Evolutionary conservation across 2,329 filamentous ascomycete genomes (phyloP).

Genomic region (Hypoxylon sp.): DNA sequence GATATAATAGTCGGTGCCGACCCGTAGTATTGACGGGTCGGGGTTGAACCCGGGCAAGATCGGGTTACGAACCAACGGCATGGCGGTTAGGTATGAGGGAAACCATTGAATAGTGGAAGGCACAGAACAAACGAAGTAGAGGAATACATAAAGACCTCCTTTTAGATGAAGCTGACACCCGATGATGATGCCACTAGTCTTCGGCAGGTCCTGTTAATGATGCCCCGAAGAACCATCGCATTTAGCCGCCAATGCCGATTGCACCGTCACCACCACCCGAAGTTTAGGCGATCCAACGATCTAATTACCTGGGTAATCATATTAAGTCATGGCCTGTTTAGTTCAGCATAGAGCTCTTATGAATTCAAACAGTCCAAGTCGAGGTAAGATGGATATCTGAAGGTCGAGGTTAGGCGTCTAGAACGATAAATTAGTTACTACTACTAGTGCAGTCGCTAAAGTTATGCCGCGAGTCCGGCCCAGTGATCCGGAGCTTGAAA

Average conservation of each 20-base stretch:
- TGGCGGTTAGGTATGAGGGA: constrained; percentile 45
- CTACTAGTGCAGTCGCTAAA: too few relatives aligned
- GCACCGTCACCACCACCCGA: constrained; percentile 15
- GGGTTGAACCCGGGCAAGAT: constrained; percentile 71
- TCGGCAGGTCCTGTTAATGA: constrained; percentile 33
- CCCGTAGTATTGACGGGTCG: constrained; percentile 68
- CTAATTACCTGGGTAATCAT: background rate
- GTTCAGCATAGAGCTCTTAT: background rate
- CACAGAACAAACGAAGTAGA: background rate
- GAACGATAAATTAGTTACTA: too few relatives aligned
- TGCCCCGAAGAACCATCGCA: constrained; percentile 33
- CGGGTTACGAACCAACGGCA: constrained; percentile 67
- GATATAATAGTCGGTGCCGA: constrained; percentile 69
- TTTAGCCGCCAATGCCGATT: constrained; percentile 30
- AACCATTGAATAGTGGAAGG: background rate
- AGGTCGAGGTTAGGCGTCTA: too few relatives aligned
- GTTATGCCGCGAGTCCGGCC: too few relatives aligned
- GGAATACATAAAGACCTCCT: background rate
- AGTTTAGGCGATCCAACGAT: constrained; percentile 27
- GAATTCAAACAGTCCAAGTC: background rate
- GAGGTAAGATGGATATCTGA: background rate
- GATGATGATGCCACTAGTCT: constrained; percentile 8
- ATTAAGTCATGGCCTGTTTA: background rate
- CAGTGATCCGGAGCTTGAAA: too few relatives aligned
- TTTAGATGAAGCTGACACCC: background rate